phyloP scores from a whole-genome alignment of 176 grass and related monocot species.

The Carex kokanica region DNA sequence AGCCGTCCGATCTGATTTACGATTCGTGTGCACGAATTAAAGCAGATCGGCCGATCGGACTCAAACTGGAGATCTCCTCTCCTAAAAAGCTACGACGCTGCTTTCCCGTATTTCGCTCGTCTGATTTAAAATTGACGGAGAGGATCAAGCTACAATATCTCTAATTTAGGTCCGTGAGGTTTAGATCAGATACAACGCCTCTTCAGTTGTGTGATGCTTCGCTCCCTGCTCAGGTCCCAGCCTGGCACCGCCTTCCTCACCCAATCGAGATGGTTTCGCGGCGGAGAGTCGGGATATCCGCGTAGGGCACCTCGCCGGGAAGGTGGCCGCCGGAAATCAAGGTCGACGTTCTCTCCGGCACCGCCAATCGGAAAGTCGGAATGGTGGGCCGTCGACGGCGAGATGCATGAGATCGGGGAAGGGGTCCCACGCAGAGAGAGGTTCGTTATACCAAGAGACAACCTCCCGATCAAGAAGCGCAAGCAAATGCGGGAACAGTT shows the following conservation, averaged over 20 bases:
- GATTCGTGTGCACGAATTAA: too few species aligned
- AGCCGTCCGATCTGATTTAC: too few species aligned
- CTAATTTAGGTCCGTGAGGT: background rate
- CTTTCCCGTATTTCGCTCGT: too few species aligned
- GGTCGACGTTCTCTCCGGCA: slow-evolving; percentile 13
- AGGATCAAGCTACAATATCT: too few species aligned
- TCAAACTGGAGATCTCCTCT: too few species aligned
- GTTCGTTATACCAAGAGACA: slow-evolving; percentile 84
- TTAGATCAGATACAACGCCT: background rate
- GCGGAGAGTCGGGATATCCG: slow-evolving; percentile 46
- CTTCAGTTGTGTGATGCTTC: slow-evolving; percentile 36
- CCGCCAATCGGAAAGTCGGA: slow-evolving; percentile 50
- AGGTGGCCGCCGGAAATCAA: slow-evolving; percentile 36
- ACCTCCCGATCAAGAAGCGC: slow-evolving; percentile 84
- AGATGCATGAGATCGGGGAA: slow-evolving; percentile 95
- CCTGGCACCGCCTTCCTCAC: background rate
- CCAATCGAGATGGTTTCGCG: slow-evolving; percentile 21
- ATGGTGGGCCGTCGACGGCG: slow-evolving; percentile 93
- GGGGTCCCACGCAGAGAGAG: slow-evolving; percentile 80
- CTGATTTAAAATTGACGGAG: too few species aligned
- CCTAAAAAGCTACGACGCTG: too few species aligned
- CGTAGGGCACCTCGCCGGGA: slow-evolving; percentile 31
- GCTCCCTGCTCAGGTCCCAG: background rate
- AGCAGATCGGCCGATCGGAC: too few species aligned
- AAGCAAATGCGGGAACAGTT: slow-evolving; percentile 99